Percentiles rank a stretch among this genome's conserved stretches.
Conservation (phyloP, 1,284 basidiomycete genomes). For the Moesziomyces parantarcticus region DNA sequence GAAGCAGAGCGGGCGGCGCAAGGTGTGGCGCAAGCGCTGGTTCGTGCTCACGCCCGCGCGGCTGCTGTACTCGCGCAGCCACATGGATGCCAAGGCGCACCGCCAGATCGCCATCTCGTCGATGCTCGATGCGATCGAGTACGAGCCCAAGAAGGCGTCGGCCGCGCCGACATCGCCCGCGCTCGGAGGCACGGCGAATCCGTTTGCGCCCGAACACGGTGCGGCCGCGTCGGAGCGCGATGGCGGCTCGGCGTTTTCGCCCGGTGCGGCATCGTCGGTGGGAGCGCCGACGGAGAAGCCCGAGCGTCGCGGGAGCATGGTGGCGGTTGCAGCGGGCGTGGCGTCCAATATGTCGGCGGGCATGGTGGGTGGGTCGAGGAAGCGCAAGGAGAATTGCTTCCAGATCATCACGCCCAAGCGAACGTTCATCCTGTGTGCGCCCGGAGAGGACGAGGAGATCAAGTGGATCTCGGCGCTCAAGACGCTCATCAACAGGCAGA, state of each 20-base stretch:
- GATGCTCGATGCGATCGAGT: constrained; percentile 93
- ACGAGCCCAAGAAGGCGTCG: constrained; percentile 68
- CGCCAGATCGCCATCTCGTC: constrained; percentile 84
- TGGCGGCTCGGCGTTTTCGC: constrained; percentile 9
- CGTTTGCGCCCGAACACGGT: constrained; percentile 12
- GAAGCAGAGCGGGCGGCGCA: constrained; percentile 93
- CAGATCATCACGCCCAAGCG: constrained; percentile 96
- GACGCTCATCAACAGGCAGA: constrained; percentile 76
- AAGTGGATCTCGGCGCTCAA: constrained; percentile 95
- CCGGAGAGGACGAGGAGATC: constrained; percentile 97
- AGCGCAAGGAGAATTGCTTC: constrained; percentile 76
- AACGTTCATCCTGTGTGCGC: constrained; percentile 88
- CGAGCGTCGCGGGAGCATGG: constrained; percentile 41
- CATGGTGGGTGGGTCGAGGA: constrained; percentile 45
- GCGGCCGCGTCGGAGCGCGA: constrained; percentile 16
- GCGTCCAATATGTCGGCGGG: constrained; percentile 46
- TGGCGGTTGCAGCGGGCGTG: constrained; percentile 45
- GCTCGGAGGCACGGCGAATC: constrained; percentile 33
- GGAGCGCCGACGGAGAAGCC: constrained; percentile 19
- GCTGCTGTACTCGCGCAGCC: constrained; percentile 68
- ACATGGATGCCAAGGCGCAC: constrained; percentile 80
- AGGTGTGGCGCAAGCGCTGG: constrained; percentile 87
- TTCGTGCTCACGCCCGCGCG: constrained; percentile 68
- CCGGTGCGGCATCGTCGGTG: constrained; percentile 6
- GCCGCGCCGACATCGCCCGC: constrained; percentile 50